Evolutionary conservation across 106 monocot genomes (phyloP).

Genomic region (Posidonia australis): DNA sequence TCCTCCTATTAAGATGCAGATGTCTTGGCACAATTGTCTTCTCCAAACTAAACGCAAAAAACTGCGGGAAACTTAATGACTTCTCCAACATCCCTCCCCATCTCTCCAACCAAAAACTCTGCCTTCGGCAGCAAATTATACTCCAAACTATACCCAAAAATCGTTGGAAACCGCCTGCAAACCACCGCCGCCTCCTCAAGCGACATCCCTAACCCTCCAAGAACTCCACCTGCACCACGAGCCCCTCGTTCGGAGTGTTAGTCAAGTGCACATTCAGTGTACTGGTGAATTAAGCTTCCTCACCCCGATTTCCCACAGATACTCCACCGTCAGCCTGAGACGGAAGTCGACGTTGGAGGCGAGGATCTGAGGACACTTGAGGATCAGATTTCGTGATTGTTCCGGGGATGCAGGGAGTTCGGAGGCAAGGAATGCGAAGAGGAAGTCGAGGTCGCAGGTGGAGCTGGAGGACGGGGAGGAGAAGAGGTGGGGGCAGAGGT

Average conservation of each 20-base stretch:
- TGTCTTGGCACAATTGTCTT: constrained; percentile 33
- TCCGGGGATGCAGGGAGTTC: constrained; percentile 19
- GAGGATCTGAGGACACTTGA: constrained; percentile 21
- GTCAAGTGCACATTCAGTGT: constrained; percentile 36
- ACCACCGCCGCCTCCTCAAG: constrained; percentile 10
- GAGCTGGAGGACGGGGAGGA: constrained; percentile 12
- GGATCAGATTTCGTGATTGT: constrained; percentile 17
- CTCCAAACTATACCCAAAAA: constrained; percentile 36
- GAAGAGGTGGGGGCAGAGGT: constrained; percentile 29
- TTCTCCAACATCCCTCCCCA: constrained; percentile 23
- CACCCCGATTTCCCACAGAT: constrained; percentile 18
- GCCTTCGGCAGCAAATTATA: constrained; percentile 35
- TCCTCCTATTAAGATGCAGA: constrained; percentile 24
- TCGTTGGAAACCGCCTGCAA: constrained; percentile 17
- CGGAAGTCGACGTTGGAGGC: constrained; percentile 8
- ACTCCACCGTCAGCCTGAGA: constrained; percentile 29
- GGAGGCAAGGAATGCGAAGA: constrained; percentile 19
- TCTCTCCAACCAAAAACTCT: constrained; percentile 24
- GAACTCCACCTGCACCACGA: constrained; percentile 16
- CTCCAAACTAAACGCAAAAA: constrained; percentile 26
- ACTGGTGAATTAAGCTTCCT: constrained; percentile 22
- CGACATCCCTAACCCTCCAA: constrained; percentile 16
- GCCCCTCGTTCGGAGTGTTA: constrained; percentile 25
- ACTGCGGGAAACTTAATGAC: constrained; percentile 29
- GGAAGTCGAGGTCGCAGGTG: constrained; percentile 13